These are phyloP conservation scores for Paramecium caudatum DNA, from an alignment of 73 alveolate species.

Conservation along the genomic window DNA sequence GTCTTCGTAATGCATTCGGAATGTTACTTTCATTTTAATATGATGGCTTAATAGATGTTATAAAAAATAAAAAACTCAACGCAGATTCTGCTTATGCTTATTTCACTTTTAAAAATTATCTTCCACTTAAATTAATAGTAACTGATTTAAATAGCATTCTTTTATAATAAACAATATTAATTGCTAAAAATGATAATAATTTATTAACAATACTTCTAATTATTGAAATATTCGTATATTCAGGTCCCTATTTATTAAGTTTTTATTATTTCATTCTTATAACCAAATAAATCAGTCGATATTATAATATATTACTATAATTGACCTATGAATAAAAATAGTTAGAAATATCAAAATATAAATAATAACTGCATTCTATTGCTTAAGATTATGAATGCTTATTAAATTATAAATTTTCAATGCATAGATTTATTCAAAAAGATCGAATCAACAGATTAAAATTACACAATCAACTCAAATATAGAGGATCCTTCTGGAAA, in stretches of 20 bases:
- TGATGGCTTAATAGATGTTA: neutral
- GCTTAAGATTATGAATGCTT: neutral
- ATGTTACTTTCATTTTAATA: neutral
- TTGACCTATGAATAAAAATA: neutral
- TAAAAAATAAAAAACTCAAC: neutral
- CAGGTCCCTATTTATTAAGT: neutral
- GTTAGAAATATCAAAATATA: neutral
- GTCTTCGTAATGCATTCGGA: neutral
- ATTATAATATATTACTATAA: neutral
- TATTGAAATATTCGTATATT: neutral
- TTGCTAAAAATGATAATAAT: neutral
- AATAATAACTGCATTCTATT: neutral
- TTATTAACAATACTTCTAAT: neutral
- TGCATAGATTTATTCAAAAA: no score
- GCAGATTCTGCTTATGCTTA: constrained; percentile 39
- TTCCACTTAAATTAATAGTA: neutral
- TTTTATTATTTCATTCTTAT: neutral
- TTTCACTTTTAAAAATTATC: constrained; percentile 22
- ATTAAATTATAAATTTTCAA: neutral
- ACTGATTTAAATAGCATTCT: neutral
- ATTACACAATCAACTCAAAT: neutral
- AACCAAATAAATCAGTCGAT: constrained; percentile 13
- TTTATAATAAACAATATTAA: neutral
- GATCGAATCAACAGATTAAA: neutral
- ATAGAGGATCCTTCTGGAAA: neutral